Evolutionary conservation across 768 basidiomycete species (phyloP), one percentile per base, ranked within the genome.

Genomic region (Artomyces pyxidatus): DNA sequence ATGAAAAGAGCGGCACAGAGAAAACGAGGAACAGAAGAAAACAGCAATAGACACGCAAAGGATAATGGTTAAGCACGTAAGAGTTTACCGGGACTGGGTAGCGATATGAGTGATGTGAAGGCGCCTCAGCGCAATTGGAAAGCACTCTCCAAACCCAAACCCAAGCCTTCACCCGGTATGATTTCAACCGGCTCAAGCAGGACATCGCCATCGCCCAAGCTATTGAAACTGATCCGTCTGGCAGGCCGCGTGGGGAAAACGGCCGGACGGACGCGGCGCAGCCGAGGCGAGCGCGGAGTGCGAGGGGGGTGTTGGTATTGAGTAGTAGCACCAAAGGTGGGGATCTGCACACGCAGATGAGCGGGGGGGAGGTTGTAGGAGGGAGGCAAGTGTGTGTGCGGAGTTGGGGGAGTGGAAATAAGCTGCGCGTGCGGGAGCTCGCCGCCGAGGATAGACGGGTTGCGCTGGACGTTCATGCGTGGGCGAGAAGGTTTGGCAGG

Each of bases 271-370:
- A 49, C 50, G 57, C 37, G 56, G 47, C 46, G 58, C 49, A 44
- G 53, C 14, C 32, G 32, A 35, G 32, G 32, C 26, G 42, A 47
- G 45, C 28, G 52, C 74, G 66, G 41, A 63, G 68, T 30, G 80
- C 81, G 29, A 84, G 71, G 61, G 85, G 84, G 48, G 70, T 73
- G 32, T 84, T 76, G 58, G 82, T 82, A 58, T 77, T 82, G 28
- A 81, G 80, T 53, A 80, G 83, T 47, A 77, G 74, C 55, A 73
- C 71, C 28, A 74, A 59, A 55, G 69, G 57, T 63, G 59, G 57
- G 61, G 60, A 45, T 60, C 61, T 45, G 49, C 59, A 21, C 57
- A 55, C 51, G 50, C 54, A 57, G 42, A 45, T 57, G 40, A 21
- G 61, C 45, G n/a, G 40, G 43, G n/a, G n/a, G n/a, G n/a, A n/a